phyloP scores from a whole-genome alignment of 2,329 filamentous ascomycete species.

The Fusarium marasasianum region DNA sequence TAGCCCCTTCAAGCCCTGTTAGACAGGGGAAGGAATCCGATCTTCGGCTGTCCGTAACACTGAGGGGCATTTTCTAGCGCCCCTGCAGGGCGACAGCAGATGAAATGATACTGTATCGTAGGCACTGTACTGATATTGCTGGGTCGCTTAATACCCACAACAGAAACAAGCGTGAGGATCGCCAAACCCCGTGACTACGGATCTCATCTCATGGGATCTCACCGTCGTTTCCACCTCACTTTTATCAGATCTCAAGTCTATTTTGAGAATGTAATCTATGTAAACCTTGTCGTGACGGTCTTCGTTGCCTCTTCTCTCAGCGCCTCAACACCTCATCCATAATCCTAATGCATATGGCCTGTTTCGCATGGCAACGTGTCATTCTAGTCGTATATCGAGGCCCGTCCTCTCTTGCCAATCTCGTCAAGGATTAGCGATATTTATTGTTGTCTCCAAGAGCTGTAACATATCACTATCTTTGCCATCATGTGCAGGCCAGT shows the following conservation, averaged over 20 bases:
- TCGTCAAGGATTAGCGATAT: neutral
- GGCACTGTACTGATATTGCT: neutral
- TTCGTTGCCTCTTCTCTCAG: conserved; percentile 21
- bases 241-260: neutral
- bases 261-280: neutral
- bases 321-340: neutral
- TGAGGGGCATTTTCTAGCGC: conserved; percentile 9
- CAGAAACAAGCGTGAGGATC: conserved; percentile 18
- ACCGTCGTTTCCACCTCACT: conserved; percentile 28
- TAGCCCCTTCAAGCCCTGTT: neutral
- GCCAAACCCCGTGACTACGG: conserved; percentile 9
- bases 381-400: neutral
- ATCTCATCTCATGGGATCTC: neutral
- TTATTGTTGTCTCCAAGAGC: neutral
- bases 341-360: neutral
- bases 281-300: neutral
- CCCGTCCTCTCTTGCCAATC: neutral
- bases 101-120: neutral
- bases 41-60: conserved; percentile 1
- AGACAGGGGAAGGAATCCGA: neutral
- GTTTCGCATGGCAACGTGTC: neutral
- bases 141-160: neutral
- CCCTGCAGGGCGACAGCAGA: neutral
- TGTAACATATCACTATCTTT: neutral
- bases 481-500: neutral